Base-by-base conservation (phyloP, 2,329 filamentous ascomycete species). In the Botryosphaeria dothidea region DNA sequence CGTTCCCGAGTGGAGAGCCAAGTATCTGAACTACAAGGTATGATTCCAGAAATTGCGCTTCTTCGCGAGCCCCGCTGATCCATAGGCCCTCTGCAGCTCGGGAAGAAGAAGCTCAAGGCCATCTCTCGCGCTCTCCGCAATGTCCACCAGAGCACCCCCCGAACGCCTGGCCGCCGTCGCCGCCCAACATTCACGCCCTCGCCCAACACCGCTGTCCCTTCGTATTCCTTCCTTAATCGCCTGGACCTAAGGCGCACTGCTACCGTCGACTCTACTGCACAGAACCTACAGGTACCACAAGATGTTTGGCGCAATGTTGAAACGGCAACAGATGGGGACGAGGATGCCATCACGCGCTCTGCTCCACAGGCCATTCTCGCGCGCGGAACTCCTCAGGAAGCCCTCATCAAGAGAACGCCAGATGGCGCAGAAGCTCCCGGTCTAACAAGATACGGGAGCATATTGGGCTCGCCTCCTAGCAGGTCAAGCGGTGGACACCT, bases 11-110 rank as follows among this genome's bases (percentile, higher is more conserved):
- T 98, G 94, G 94, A 88, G 91, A 73, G 86, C 89, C 77, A 96
- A 97, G 78, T 98, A 97, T 78, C 85, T 98, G 71, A 88, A 97
- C 79, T 98, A 98, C 84, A 97, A 96, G 84, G 88, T 88, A 65
- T 63, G 77, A 70, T 65, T 71, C 27, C 51, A n/a, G 29, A 21
- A 43, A 31, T 19, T 31, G 23, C 36, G 48, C 60, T 58, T 9
- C 27, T 29, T 48, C 43, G 51, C 15, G 48, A 31, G 25, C 46
- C 1, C 23, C 13, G 60, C 64, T 66, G 58, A 66, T 41, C 27
- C 4, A 13, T 29, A n/a, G 25, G 41, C 60, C 67, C 36, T 27
- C 43, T 61, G 52, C 25, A 89, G 86, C 73, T 75, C 56, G 94
- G 93, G 67, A 98, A 98, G 81, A 97, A 97, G 81, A 90, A 93